phyloP scores from a whole-genome alignment of 2,329 filamentous ascomycete species.

The Nemania serpens region DNA sequence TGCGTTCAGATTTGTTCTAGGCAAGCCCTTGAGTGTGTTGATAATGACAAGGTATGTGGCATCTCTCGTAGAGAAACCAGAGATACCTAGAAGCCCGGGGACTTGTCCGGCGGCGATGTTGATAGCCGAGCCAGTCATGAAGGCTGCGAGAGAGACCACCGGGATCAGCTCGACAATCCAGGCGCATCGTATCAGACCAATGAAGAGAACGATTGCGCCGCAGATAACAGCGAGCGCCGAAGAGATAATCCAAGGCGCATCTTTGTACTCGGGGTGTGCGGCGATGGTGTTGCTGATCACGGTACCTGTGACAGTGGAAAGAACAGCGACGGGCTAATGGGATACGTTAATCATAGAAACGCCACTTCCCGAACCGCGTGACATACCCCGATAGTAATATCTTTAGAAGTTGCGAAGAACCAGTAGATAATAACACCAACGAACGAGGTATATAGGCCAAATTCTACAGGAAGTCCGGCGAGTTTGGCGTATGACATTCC shows the following conservation, averaged over 20 bases:
- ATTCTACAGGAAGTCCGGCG: slow-evolving; percentile 79
- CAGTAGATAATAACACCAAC: slow-evolving; percentile 95
- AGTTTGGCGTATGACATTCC: slow-evolving; percentile 93
- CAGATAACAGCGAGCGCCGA: slow-evolving; percentile 77
- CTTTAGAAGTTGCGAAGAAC: slow-evolving; percentile 98
- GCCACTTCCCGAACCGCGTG: not conserved
- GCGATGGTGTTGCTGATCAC: slow-evolving; percentile 70
- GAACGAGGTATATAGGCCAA: slow-evolving; percentile 92
- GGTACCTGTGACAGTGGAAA: slow-evolving; percentile 87
- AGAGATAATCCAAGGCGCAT: slow-evolving; percentile 68
- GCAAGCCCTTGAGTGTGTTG: slow-evolving; percentile 76
- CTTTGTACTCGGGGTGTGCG: slow-evolving; percentile 56
- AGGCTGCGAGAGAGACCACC: slow-evolving; percentile 85
- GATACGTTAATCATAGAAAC: slow-evolving; percentile 23
- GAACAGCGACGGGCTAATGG: slow-evolving; percentile 82
- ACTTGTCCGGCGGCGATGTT: slow-evolving; percentile 87
- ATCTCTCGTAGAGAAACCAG: slow-evolving; percentile 73
- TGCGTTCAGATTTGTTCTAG: slow-evolving; percentile 72
- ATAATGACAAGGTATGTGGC: slow-evolving; percentile 83
- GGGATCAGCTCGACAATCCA: slow-evolving; percentile 95
- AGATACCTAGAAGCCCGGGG: slow-evolving; percentile 79
- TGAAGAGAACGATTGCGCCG: slow-evolving; percentile 75
- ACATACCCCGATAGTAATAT: slow-evolving; percentile 92
- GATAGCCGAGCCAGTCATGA: slow-evolving; percentile 95
- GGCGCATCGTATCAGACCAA: slow-evolving; percentile 80